Conservation (phyloP, 2,329 filamentous ascomycete genomes). For the Aureobasidium vineae region DNA sequence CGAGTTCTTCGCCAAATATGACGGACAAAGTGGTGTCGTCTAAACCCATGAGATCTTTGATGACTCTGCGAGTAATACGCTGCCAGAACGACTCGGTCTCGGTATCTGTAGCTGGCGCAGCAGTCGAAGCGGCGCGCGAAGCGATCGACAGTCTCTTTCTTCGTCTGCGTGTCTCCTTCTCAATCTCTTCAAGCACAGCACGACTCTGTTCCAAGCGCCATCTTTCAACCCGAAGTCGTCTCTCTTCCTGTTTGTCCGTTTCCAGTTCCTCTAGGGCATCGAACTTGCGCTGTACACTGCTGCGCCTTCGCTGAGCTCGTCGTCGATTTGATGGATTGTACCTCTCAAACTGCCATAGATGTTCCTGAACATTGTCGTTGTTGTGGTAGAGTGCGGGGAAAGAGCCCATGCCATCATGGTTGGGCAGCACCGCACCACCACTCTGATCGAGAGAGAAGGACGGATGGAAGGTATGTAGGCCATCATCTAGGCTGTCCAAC, state of each 20-base stretch:
- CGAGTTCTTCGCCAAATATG: conserved; percentile 78
- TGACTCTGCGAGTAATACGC: conserved; percentile 78
- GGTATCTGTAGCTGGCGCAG: conserved; percentile 39
- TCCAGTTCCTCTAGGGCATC: conserved; percentile 55
- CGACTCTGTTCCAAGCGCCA: conserved; percentile 92
- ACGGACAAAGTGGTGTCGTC: conserved; percentile 82
- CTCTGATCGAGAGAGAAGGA: conserved; percentile 55
- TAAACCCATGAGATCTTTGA: conserved; percentile 85
- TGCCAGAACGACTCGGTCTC: conserved; percentile 71
- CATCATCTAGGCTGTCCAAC: conserved; percentile 89
- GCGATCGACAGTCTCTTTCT: conserved; percentile 63
- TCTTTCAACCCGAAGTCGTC: conserved; percentile 78
- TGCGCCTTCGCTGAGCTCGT: conserved; percentile 52
- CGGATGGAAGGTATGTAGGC: conserved; percentile 78
- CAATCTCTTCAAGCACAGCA: conserved; percentile 81
- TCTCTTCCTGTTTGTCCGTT: conserved; percentile 64
- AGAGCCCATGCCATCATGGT: conserved; percentile 86
- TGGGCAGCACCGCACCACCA: conserved; percentile 71
- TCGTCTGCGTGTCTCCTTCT: conserved; percentile 68
- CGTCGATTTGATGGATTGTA: conserved; percentile 69
- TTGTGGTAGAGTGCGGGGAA: conserved; percentile 61
- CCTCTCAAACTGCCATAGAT: conserved; percentile 84
- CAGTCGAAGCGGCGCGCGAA: conserved; percentile 6
- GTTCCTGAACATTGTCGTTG: conserved; percentile 65
- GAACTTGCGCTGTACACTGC: conserved; percentile 58